phyloP scores from a whole-genome alignment of 2,329 filamentous ascomycete species.

The Clarireedia paspali region DNA sequence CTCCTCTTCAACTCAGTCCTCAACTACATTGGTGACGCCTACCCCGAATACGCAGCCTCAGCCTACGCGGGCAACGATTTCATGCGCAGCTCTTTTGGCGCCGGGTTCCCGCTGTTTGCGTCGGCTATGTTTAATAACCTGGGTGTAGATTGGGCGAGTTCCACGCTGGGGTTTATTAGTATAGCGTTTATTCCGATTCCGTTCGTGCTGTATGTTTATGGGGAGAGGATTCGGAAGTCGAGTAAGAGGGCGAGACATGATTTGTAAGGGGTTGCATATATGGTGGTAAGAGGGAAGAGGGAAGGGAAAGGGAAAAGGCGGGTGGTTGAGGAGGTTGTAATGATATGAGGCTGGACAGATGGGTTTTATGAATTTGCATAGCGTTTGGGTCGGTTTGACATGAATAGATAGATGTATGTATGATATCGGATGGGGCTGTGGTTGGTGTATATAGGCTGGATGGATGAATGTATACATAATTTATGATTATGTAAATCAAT shows the following conservation, averaged over 20 bases:
- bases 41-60: slow-evolving; percentile 32
- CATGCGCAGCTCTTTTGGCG: slow-evolving; percentile 29
- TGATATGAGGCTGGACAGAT: too few relatives aligned
- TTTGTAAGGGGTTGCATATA: background rate
- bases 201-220: slow-evolving; percentile 54
- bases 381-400: too few relatives aligned
- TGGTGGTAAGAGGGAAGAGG: too few relatives aligned
- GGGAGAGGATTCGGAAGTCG: slow-evolving; percentile 42
- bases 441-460: too few relatives aligned
- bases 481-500: too few relatives aligned
- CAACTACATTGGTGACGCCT: slow-evolving; percentile 34
- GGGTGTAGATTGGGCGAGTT: slow-evolving; percentile 55
- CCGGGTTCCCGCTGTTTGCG: slow-evolving; percentile 31
- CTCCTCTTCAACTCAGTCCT: slow-evolving; percentile 41
- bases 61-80: slow-evolving; percentile 34
- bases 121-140: slow-evolving; percentile 27
- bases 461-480: too few relatives aligned
- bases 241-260: slow-evolving; percentile 7
- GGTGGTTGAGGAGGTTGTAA: too few relatives aligned
- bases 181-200: slow-evolving; percentile 54
- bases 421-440: too few relatives aligned
- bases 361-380: too few relatives aligned
- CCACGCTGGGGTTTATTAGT: slow-evolving; percentile 52
- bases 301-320: too few relatives aligned
- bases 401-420: too few relatives aligned